phyloP scores from a whole-genome alignment of 352 stramenopile genomes.

The Phytophthora pluvialis region DNA sequence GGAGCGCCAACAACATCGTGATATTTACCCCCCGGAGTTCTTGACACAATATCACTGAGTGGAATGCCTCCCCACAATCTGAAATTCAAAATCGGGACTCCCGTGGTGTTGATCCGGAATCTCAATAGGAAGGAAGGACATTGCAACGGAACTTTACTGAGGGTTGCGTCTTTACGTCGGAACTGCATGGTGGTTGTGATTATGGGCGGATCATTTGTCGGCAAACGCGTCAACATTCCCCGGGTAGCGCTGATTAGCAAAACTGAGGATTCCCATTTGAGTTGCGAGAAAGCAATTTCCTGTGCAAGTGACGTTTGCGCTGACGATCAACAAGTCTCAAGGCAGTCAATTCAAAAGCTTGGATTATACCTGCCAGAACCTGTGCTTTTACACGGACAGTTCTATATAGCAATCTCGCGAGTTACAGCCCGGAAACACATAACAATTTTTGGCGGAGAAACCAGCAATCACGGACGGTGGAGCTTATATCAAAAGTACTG shows the following conservation, averaged over 20 bases:
- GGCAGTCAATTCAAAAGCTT: constrained; percentile 7
- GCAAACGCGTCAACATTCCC: background rate
- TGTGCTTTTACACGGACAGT: constrained; percentile 6
- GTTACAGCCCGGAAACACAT: background rate
- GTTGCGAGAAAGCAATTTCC: background rate
- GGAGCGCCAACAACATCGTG: background rate
- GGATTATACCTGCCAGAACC: constrained; percentile 2
- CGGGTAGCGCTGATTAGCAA: constrained; percentile 12
- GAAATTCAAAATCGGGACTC: background rate
- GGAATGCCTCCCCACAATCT: constrained; percentile 15
- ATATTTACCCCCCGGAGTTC: background rate
- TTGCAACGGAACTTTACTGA: constrained; percentile 3
- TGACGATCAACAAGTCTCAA: too few relatives aligned
- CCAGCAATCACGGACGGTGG: background rate
- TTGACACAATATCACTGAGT: constrained; percentile 12
- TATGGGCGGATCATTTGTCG: background rate
- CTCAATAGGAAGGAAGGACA: constrained; percentile 8
- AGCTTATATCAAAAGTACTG: background rate
- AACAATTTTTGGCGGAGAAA: background rate
- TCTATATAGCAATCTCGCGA: constrained; percentile 3
- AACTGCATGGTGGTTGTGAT: constrained; percentile 9
- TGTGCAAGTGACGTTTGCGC: background rate
- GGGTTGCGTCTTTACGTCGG: background rate
- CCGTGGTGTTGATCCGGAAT: constrained; percentile 5
- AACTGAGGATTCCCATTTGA: constrained; percentile 3